phyloP scores from a whole-genome alignment of 768 basidiomycete genomes.

The Steccherinum ochraceum region DNA sequence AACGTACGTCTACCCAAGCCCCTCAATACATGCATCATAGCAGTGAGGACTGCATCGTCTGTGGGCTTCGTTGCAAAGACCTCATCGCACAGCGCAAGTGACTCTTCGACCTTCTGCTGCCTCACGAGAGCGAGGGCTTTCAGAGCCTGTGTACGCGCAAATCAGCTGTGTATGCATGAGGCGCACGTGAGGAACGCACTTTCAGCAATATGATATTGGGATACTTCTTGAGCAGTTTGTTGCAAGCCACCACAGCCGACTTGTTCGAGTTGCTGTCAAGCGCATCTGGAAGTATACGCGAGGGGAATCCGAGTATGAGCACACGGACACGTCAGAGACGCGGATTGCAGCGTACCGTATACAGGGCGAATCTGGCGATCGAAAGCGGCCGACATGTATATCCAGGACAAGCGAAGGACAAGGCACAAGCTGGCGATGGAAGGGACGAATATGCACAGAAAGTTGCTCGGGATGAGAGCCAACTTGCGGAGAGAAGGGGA shows the following conservation, averaged over 20 bases:
- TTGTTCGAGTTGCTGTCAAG: constrained; percentile 84
- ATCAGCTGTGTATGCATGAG: background rate
- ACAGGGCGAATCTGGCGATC: constrained; percentile 84
- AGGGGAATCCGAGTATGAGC: no score
- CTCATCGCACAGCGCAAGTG: constrained; percentile 72
- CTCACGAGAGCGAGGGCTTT: constrained; percentile 83
- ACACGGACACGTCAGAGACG: background rate
- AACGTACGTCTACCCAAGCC: constrained; percentile 63
- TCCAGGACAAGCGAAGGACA: background rate
- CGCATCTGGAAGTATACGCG: constrained; percentile 47
- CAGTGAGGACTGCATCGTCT: constrained; percentile 66
- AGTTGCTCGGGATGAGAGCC: background rate
- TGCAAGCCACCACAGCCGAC: constrained; percentile 77
- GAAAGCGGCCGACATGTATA: constrained; percentile 49
- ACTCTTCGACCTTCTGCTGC: constrained; percentile 81
- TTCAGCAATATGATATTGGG: constrained; percentile 69
- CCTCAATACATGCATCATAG: constrained; percentile 80
- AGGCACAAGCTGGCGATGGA: background rate
- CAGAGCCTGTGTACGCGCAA: constrained; percentile 45
- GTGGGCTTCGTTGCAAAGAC: constrained; percentile 67
- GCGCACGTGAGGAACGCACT: constrained; percentile 28
- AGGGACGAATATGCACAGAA: background rate
- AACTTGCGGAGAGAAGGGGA: background rate
- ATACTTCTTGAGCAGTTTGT: constrained; percentile 84
- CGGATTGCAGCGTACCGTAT: constrained; percentile 49